phyloP scores from a whole-genome alignment of 768 basidiomycete species.

The Pisolithus tinctorius region DNA sequence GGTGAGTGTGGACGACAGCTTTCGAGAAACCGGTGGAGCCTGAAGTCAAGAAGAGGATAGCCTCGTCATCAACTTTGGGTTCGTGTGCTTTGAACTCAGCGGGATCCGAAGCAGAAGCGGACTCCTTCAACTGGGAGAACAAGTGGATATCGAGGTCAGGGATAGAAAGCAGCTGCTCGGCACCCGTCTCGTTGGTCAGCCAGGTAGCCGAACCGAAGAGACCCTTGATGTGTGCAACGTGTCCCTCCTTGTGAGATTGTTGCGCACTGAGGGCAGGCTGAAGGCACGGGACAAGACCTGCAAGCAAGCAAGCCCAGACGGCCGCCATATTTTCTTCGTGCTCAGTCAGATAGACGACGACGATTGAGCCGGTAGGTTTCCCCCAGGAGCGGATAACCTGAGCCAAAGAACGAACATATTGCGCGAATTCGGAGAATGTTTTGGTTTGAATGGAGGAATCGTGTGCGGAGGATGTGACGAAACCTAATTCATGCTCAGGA shows the following conservation, averaged over 20 bases:
- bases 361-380: not conserved
- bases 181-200: conserved; percentile 23
- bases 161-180: conserved; percentile 18
- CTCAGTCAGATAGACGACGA: conserved; percentile 22
- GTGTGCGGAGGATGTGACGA: too few relatives aligned
- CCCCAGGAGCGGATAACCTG: not conserved
- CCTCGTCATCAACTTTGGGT: conserved; percentile 24
- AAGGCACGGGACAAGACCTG: conserved; percentile 25
- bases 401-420: not conserved
- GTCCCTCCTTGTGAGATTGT: conserved; percentile 23
- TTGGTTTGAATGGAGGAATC: too few relatives aligned
- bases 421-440: conserved; percentile 7
- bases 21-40: conserved; percentile 43
- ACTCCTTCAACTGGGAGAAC: conserved; percentile 13
- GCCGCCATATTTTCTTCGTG: conserved; percentile 29
- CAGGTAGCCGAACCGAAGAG: conserved; percentile 24
- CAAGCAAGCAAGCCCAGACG: conserved; percentile 25
- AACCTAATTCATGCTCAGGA: too few relatives aligned
- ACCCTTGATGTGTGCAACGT: conserved; percentile 24
- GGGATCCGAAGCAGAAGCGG: conserved; percentile 1
- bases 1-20: conserved; percentile 34
- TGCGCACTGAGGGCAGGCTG: conserved; percentile 29
- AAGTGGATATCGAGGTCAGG: conserved; percentile 18
- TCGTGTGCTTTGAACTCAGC: conserved; percentile 9
- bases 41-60: conserved; percentile 33